phyloP scores from a whole-genome alignment of 2,329 filamentous ascomycete genomes.

The Coleophoma eucalyptorum region DNA sequence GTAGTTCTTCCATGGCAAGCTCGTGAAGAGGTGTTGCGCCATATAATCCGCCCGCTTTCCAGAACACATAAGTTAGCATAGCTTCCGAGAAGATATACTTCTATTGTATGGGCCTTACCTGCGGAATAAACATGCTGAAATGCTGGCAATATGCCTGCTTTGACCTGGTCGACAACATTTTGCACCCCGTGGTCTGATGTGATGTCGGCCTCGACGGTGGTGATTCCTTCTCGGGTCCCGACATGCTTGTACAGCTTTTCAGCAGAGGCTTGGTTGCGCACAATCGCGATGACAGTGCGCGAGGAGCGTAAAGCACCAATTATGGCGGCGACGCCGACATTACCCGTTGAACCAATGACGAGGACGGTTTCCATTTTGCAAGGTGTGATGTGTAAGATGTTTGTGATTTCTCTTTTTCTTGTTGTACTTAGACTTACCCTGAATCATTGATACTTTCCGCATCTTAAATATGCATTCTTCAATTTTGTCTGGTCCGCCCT shows the following conservation, averaged over 20 bases:
- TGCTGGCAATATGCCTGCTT: constrained; percentile 27
- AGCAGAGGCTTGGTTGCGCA: constrained; percentile 30
- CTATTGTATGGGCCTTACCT: constrained; percentile 16
- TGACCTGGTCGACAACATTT: constrained; percentile 31
- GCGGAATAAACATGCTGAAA: constrained; percentile 34
- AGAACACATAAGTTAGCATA: neutral
- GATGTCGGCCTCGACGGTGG: constrained; percentile 28
- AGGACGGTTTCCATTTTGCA: constrained; percentile 27
- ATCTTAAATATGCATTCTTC: neutral
- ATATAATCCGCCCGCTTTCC: constrained; percentile 23
- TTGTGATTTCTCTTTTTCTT: neutral
- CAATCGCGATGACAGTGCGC: constrained; percentile 31
- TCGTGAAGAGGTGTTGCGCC: constrained; percentile 16
- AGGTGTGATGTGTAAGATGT: neutral
- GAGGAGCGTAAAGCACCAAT: constrained; percentile 24
- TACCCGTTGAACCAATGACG: constrained; percentile 34
- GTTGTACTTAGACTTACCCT: neutral
- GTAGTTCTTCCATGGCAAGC: constrained; percentile 17
- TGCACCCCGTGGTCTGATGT: constrained; percentile 25
- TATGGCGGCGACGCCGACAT: constrained; percentile 32
- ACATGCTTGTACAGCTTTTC: constrained; percentile 29
- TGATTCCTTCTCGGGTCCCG: constrained; percentile 25
- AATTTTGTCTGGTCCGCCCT: neutral
- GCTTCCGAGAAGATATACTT: neutral
- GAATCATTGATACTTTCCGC: neutral